Evolutionary conservation across 202 grass and related monocot species (phyloP), one percentile per base, ranked within the genome.

Genomic region (Zoysia matrella): DNA sequence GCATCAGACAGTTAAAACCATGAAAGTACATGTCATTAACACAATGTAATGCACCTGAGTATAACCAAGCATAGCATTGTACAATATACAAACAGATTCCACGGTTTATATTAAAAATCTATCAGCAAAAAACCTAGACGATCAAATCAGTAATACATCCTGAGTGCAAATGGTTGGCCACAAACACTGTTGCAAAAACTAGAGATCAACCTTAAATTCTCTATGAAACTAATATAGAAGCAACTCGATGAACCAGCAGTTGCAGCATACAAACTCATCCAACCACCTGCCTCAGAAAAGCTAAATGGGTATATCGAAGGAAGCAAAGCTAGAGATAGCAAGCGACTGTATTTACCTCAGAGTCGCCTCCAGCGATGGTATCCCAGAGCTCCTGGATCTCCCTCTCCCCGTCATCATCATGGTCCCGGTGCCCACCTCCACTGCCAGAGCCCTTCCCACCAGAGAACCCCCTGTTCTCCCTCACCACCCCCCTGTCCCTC

Each of bases 321-420:
- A 68, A 74, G 41, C 14, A 45, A 45, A 60, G 65, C 71, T 11
- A 74, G 9, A 15, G 51, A 11, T 22, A 22, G 22, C 22, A 48
- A 57, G 3, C 9, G 40, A 69, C 41, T 39, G 66, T 10, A 1
- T 1, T 89, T 85, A 97, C 92, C 94, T 97, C 88, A 0, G 90
- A 94, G 54, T 89, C 83, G 1, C 74, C 92, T 12, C 94, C 91
- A 0, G 81, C 92, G 5, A 95, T 86, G 72, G 92, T 95, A 73
- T 98, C 84, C 92, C 95, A 93, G 60, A 98, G 85, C 69, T 98
- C 95, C 71, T 83, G 84, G 48, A 91, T 90, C 71, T 95, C 95
- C 52, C 69, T 77, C 41, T 94, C 86, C 46, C 86, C 92, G 1
- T 76, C 92, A 1, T 76, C 86, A 36, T 83, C 64, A 68, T 74